Percentiles rank a stretch among this genome's conserved stretches.
phyloP scores from a whole-genome alignment of 805 yeast genomes.

The Cyberlindnera americana region DNA sequence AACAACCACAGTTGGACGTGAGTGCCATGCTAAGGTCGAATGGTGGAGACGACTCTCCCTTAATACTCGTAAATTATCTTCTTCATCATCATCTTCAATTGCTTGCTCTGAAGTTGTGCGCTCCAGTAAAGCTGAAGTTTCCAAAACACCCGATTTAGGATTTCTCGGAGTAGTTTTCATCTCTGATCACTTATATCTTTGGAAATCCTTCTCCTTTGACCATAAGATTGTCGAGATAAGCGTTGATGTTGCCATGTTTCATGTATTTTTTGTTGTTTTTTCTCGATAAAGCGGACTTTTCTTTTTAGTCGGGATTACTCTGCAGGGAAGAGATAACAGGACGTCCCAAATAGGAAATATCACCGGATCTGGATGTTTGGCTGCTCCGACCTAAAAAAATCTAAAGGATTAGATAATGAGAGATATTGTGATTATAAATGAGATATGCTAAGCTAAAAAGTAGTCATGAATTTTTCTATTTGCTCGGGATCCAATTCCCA shows the following conservation, averaged over 20 bases:
- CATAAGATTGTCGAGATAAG: too few species aligned
- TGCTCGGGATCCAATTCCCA: constrained; percentile 6
- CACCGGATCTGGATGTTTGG: neutral
- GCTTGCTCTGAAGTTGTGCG: constrained; percentile 29
- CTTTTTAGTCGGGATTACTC: neutral
- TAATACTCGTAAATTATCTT: constrained; percentile 43
- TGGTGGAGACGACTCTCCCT: constrained; percentile 46
- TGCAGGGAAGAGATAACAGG: constrained; percentile 1
- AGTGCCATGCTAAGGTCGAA: constrained; percentile 45
- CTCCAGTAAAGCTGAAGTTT: neutral
- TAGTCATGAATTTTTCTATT: constrained; percentile 5
- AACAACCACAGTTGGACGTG: constrained; percentile 54
- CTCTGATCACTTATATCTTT: too few species aligned
- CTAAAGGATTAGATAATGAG: too few species aligned
- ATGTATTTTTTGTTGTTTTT: too few species aligned
- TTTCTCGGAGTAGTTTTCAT: too few species aligned
- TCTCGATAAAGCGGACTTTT: constrained; percentile 2
- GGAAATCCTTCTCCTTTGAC: neutral
- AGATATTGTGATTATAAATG: too few species aligned
- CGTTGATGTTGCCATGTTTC: too few species aligned
- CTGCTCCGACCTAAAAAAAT: too few species aligned
- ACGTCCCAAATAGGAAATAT: neutral
- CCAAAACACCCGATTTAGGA: neutral
- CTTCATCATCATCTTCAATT: constrained; percentile 32
- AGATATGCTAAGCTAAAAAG: too few species aligned